phyloP scores from a whole-genome alignment of 2,329 filamentous ascomycete genomes.

The Apiospora malaysiana region DNA sequence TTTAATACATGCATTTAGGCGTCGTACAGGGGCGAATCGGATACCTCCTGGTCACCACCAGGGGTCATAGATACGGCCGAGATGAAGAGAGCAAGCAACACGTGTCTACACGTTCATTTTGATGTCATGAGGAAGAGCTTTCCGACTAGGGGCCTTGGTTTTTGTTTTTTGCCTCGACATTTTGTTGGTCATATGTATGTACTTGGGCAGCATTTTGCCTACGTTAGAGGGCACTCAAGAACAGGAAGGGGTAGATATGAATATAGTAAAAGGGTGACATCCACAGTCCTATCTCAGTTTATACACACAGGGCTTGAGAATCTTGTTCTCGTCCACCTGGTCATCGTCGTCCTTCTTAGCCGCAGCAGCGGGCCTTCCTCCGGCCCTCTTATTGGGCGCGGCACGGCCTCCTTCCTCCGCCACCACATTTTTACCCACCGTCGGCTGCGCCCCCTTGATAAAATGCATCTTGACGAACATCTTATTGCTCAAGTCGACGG shows the following conservation, averaged over 20 bases:
- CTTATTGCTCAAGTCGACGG: constrained; percentile 85
- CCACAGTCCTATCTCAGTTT: constrained; percentile 72
- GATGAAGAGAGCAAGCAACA: neutral
- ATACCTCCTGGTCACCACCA: neutral
- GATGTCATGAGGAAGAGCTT: neutral
- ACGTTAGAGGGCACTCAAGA: neutral
- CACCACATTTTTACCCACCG: constrained; percentile 74
- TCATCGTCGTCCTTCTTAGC: constrained; percentile 62
- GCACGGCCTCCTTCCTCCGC: constrained; percentile 64
- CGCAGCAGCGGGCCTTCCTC: constrained; percentile 64
- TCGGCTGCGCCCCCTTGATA: constrained; percentile 78
- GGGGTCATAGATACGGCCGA: neutral
- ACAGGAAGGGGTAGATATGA: constrained; percentile 5
- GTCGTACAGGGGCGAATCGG: neutral
- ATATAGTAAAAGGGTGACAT: neutral
- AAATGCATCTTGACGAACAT: constrained; percentile 99
- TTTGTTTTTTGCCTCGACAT: neutral
- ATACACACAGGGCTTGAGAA: constrained; percentile 95
- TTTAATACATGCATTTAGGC: constrained; percentile 10
- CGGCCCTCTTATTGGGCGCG: constrained; percentile 44
- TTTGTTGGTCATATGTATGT: neutral
- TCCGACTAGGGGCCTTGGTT: constrained; percentile 6
- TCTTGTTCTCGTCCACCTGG: constrained; percentile 65
- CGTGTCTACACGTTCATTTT: constrained; percentile 6
- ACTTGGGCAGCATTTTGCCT: neutral